Evolutionary conservation across 176 grass and related monocot genomes (phyloP).

Genomic region (Aegilops bicornis): DNA sequence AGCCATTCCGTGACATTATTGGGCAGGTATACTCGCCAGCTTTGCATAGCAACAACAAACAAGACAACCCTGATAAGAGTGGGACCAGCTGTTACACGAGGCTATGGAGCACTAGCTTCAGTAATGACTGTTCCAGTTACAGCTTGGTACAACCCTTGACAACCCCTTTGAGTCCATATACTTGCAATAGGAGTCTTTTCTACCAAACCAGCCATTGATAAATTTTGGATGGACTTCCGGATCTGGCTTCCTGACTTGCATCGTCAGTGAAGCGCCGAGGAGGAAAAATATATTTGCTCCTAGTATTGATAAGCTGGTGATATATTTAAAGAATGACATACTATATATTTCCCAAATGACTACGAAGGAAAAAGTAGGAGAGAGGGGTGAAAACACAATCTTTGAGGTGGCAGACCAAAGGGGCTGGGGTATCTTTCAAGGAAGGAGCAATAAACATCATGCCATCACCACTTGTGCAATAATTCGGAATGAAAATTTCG

Average conservation of each 20-base stretch:
- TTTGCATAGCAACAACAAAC: not conserved
- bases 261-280: conserved; percentile 35
- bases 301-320: conserved; percentile 24
- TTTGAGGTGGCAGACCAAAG: too few relatives aligned
- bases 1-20: conserved; percentile 45
- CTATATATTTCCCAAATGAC: conserved; percentile 4
- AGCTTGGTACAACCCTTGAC: not conserved
- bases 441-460: conserved; percentile 41
- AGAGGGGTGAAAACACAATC: conserved; percentile 25
- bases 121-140: not conserved
- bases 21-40: conserved; percentile 14
- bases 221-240: not conserved
- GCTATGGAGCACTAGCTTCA: not conserved
- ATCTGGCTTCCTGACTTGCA: not conserved
- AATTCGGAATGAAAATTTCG: conserved; percentile 48
- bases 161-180: not conserved
- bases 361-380: not conserved
- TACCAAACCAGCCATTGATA: not conserved
- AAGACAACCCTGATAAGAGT: not conserved
- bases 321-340: conserved; percentile 20
- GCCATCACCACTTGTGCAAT: conserved; percentile 32
- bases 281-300: conserved; percentile 52
- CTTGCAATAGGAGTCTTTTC: not conserved
- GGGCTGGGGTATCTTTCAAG: conserved; percentile 33
- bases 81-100: not conserved